phyloP scores from a whole-genome alignment of 768 basidiomycete species.

The Boletus pseudo-olivaceus region DNA sequence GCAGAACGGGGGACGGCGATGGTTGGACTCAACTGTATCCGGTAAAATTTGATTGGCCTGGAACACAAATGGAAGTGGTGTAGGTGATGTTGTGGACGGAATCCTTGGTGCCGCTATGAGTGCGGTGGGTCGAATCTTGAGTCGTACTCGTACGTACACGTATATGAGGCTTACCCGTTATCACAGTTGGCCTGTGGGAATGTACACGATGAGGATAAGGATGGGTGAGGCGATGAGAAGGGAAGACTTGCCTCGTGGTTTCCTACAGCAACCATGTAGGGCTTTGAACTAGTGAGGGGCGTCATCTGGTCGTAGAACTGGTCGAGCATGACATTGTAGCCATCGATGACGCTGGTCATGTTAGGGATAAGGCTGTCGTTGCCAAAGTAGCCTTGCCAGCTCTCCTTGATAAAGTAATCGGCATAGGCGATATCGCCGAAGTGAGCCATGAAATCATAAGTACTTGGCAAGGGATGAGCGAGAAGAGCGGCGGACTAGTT shows the following conservation, averaged over 20 bases:
- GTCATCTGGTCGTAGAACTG: conserved; percentile 30
- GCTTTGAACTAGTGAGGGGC: conserved; percentile 19
- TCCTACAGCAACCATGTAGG: conserved; percentile 27
- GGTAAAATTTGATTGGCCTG: conserved; percentile 26
- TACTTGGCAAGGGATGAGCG: conserved; percentile 12
- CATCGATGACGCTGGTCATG: conserved; percentile 21
- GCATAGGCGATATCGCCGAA: conserved; percentile 26
- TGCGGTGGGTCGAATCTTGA: background rate
- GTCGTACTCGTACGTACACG: too few relatives aligned
- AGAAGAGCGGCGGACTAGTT: background rate
- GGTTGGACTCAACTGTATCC: conserved; percentile 23
- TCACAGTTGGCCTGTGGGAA: conserved; percentile 26
- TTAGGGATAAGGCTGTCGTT: conserved; percentile 25
- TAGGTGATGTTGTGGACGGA: conserved; percentile 23
- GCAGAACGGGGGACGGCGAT: background rate
- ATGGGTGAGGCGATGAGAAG: background rate
- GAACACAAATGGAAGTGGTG: conserved; percentile 24
- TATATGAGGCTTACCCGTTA: conserved; percentile 20
- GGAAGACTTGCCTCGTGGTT: conserved; percentile 22
- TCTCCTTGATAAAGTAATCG: conserved; percentile 29
- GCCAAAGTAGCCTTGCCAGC: conserved; percentile 31
- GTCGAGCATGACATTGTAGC: conserved; percentile 24
- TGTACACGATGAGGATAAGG: background rate
- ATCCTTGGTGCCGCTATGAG: conserved; percentile 22
- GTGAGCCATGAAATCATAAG: conserved; percentile 27